phyloP scores from a whole-genome alignment of 306 rosid genomes.

The Ochetophila trinervis region DNA sequence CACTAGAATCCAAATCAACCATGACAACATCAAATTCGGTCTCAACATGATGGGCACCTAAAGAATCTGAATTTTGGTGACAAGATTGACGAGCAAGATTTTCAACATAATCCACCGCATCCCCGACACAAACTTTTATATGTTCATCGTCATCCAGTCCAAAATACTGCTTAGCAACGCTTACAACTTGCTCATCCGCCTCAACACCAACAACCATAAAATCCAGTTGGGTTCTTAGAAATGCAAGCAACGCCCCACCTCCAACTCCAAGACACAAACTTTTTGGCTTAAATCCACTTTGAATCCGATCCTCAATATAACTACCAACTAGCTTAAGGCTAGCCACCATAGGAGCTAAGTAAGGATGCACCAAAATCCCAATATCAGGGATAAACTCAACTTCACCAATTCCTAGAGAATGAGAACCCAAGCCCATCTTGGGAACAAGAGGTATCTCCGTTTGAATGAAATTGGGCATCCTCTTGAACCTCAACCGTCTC shows the following conservation, averaged over 20 bases:
- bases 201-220: constrained; percentile 75
- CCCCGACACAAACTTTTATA: constrained; percentile 45
- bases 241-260: constrained; percentile 74
- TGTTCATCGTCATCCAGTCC: constrained; percentile 50
- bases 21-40: constrained; percentile 52
- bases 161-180: constrained; percentile 58
- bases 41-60: constrained; percentile 18
- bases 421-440: constrained; percentile 10
- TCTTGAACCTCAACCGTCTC: constrained; percentile 82
- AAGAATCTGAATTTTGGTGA: background rate
- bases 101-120: constrained; percentile 44
- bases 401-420: constrained; percentile 36
- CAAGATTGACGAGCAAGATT: constrained; percentile 27
- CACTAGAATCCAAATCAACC: constrained; percentile 78
- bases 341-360: constrained; percentile 81
- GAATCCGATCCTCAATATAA: constrained; percentile 35
- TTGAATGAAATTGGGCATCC: constrained; percentile 85
- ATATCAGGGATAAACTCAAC: constrained; percentile 48
- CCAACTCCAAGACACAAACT: constrained; percentile 91
- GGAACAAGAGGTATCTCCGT: constrained; percentile 59
- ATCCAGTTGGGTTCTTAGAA: constrained; percentile 51
- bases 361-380: constrained; percentile 67
- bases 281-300: constrained; percentile 47
- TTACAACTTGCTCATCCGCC: constrained; percentile 55
- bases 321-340: constrained; percentile 48